A percentile compares a stretch with the other conserved stretches of the same genome.
Evolutionary conservation across 371 early-diverging fungal genomes (phyloP).

Genomic region (Lichtheimia ornata): DNA sequence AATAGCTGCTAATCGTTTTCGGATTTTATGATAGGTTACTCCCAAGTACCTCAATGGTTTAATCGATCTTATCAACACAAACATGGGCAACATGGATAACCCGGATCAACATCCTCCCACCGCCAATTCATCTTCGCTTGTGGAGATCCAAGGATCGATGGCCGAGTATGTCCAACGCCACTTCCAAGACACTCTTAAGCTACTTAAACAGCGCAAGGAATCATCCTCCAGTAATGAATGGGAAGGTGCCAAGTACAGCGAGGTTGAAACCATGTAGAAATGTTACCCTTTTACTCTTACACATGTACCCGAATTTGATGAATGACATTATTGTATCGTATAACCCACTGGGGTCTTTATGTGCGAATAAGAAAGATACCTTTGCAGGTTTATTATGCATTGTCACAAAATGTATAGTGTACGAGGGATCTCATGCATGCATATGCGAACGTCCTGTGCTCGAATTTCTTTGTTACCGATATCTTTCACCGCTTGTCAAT

Average conservation of each 20-base stretch:
- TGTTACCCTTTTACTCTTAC: too few relatives aligned
- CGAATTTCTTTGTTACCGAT: too few relatives aligned
- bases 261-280: conserved; percentile 16
- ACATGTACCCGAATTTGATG: too few relatives aligned
- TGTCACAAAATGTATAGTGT: too few relatives aligned
- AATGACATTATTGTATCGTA: too few relatives aligned
- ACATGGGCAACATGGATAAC: conserved; percentile 67
- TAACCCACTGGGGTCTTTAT: too few relatives aligned
- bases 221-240: conserved; percentile 19
- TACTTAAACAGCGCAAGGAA: conserved; percentile 37
- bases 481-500: too few relatives aligned
- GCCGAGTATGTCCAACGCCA: conserved; percentile 60
- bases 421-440: too few relatives aligned
- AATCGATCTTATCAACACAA: conserved; percentile 85
- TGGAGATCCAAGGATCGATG: conserved; percentile 50
- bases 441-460: too few relatives aligned
- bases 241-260: conserved; percentile 30
- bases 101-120: conserved; percentile 66
- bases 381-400: too few relatives aligned
- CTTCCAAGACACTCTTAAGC: conserved; percentile 62
- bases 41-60: conserved; percentile 86
- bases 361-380: too few relatives aligned
- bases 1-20: neutral
- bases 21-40: conserved; percentile 52
- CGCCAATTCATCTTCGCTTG: conserved; percentile 60